phyloP scores from a whole-genome alignment of 352 stramenopile genomes.

The Phytophthora pistaciae region DNA sequence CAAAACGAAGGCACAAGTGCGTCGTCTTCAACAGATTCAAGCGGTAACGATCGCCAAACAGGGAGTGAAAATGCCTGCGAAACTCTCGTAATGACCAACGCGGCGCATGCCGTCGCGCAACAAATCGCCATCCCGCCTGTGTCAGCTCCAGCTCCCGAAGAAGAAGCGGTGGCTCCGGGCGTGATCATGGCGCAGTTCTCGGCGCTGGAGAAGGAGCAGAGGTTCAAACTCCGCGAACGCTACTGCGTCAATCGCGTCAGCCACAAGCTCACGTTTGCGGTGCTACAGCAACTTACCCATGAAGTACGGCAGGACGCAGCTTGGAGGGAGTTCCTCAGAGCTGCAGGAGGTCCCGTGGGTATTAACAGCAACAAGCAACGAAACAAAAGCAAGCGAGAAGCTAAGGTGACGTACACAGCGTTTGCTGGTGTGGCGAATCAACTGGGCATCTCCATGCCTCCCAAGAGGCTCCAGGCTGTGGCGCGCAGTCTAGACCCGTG shows the following conservation, averaged over 20 bases:
- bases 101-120: slow-evolving; percentile 53
- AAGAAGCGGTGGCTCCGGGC: slow-evolving; percentile 50
- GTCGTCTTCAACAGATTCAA: background rate
- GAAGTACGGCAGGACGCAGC: slow-evolving; percentile 64
- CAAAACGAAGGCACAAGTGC: background rate
- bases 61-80: slow-evolving; percentile 42
- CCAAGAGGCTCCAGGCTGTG: slow-evolving; percentile 57
- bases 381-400: slow-evolving; percentile 40
- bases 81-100: slow-evolving; percentile 73
- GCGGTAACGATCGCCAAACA: background rate
- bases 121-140: slow-evolving; percentile 61
- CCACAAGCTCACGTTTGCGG: slow-evolving; percentile 67
- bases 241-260: slow-evolving; percentile 69
- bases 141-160: slow-evolving; percentile 30
- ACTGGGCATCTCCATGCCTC: slow-evolving; percentile 45
- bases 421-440: slow-evolving; percentile 52
- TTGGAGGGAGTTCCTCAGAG: slow-evolving; percentile 63
- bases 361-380: slow-evolving; percentile 15
- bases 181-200: slow-evolving; percentile 75
- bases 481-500: slow-evolving; percentile 56
- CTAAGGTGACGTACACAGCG: slow-evolving; percentile 51
- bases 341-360: slow-evolving; percentile 10
- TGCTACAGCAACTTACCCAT: slow-evolving; percentile 74
- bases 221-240: slow-evolving; percentile 63
- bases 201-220: slow-evolving; percentile 50